A percentile compares a stretch with the other conserved stretches of the same genome.
Evolutionary conservation across 169 alveolate genomes (phyloP).

Genomic region (Plasmodium gaboni): DNA sequence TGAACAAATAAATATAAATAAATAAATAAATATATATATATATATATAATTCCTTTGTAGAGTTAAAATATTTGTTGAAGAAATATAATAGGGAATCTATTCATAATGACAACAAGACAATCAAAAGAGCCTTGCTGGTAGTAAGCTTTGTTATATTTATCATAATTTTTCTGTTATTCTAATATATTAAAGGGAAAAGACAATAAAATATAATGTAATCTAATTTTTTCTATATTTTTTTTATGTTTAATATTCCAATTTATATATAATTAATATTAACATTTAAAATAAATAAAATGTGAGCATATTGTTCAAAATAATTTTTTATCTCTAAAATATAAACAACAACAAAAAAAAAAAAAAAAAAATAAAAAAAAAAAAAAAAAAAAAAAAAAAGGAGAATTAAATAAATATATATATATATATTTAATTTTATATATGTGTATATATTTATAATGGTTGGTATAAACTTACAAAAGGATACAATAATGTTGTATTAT

Average conservation of each 20-base stretch:
- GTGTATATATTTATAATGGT: too few species aligned
- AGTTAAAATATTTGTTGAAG: constrained; percentile 35
- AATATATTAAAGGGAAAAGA: constrained; percentile 1
- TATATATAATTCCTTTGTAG: constrained; percentile 7
- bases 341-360: constrained; percentile 8
- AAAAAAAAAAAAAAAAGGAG: neutral
- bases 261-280: neutral
- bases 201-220: neutral
- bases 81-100: constrained; percentile 68
- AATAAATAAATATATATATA: too few species aligned
- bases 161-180: constrained; percentile 60
- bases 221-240: neutral
- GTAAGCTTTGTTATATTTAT: constrained; percentile 44
- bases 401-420: too few species aligned
- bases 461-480: too few species aligned
- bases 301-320: constrained; percentile 9
- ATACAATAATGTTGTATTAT: too few species aligned
- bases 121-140: constrained; percentile 34
- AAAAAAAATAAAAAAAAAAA: neutral
- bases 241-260: constrained; percentile 8
- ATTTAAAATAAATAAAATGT: neutral
- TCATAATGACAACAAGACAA: constrained; percentile 46
- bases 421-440: too few species aligned
- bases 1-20: too few species aligned
- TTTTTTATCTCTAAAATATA: neutral